These are phyloP conservation scores for Fusarium pseudograminearum DNA, from an alignment of 2,329 filamentous ascomycete species.

Conservation along the genomic window DNA sequence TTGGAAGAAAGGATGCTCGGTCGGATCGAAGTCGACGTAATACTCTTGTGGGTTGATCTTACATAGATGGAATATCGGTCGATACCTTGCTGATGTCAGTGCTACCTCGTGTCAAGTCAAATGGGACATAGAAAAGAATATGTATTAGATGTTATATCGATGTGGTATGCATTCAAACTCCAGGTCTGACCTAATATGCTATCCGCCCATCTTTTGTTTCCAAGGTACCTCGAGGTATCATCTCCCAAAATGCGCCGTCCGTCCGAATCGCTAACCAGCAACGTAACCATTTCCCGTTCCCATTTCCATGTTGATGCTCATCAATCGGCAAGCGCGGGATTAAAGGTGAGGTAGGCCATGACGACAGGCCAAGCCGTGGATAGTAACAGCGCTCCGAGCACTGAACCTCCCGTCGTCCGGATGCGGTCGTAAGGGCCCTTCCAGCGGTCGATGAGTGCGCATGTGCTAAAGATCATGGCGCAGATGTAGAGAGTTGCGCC, in stretches of 20 bases:
- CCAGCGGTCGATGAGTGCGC: slow-evolving; percentile 59
- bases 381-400: slow-evolving; percentile 50
- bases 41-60: slow-evolving; percentile 52
- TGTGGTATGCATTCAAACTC: slow-evolving; percentile 39
- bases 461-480: slow-evolving; percentile 58
- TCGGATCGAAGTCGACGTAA: slow-evolving; percentile 59
- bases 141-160: slow-evolving; percentile 40
- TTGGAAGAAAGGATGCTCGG: slow-evolving; percentile 67
- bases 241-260: slow-evolving; percentile 19
- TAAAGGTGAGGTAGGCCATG: slow-evolving; percentile 50
- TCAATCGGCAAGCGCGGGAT: slow-evolving; percentile 23
- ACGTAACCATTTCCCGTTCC: background rate
- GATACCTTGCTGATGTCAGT: background rate
- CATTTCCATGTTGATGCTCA: background rate
- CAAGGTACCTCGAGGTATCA: slow-evolving; percentile 6
- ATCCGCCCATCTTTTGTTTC: slow-evolving; percentile 14
- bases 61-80: background rate
- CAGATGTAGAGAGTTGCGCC: slow-evolving; percentile 52
- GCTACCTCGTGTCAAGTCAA: background rate
- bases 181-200: slow-evolving; percentile 34
- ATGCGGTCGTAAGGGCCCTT: slow-evolving; percentile 54
- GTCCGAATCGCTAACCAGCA: slow-evolving; percentile 20
- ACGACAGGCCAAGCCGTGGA: slow-evolving; percentile 55
- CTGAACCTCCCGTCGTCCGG: slow-evolving; percentile 45
- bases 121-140: slow-evolving; percentile 17